These are phyloP conservation scores for Trichophyton mentagrophytes DNA, from an alignment of 2,329 filamentous ascomycete genomes.

Conservation along the genomic window DNA sequence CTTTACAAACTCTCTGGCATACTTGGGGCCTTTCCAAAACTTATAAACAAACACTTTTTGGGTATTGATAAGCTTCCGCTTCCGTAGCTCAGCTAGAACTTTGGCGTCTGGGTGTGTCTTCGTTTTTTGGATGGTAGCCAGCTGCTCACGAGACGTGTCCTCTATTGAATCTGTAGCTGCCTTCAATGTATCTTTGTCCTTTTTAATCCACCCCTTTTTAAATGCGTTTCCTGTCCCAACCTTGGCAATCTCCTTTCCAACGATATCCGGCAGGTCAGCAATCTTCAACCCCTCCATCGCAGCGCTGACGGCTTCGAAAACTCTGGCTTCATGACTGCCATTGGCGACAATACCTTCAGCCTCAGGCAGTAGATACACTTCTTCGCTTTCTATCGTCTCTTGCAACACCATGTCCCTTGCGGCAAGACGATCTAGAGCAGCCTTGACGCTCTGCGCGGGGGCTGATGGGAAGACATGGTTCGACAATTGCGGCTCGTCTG, in stretches of 20 bases:
- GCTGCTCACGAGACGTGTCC: slow-evolving; percentile 64
- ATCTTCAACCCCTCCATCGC: slow-evolving; percentile 73
- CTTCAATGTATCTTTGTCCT: slow-evolving; percentile 45
- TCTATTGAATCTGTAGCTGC: slow-evolving; percentile 56
- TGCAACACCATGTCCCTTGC: slow-evolving; percentile 81
- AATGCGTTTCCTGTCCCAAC: slow-evolving; percentile 93
- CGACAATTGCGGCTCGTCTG: slow-evolving; percentile 52
- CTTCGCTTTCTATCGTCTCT: slow-evolving; percentile 67
- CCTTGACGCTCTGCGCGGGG: slow-evolving; percentile 62
- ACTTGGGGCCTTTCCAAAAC: slow-evolving; percentile 74
- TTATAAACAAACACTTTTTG: slow-evolving; percentile 79
- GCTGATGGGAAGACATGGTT: slow-evolving; percentile 55
- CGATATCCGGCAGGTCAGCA: slow-evolving; percentile 46
- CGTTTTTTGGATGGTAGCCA: slow-evolving; percentile 59
- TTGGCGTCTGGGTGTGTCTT: slow-evolving; percentile 61
- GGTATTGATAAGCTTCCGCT: slow-evolving; percentile 75
- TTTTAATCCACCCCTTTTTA: slow-evolving; percentile 58
- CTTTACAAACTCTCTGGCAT: slow-evolving; percentile 73
- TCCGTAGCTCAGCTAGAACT: slow-evolving; percentile 67
- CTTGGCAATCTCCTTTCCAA: slow-evolving; percentile 38
- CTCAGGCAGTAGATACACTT: slow-evolving; percentile 62
- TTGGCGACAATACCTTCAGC: slow-evolving; percentile 58
- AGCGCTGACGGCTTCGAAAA: slow-evolving; percentile 60
- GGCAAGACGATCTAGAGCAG: slow-evolving; percentile 70
- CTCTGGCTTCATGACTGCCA: slow-evolving; percentile 70